Percentiles rank a stretch among this genome's conserved stretches.
Conservation (phyloP, 805 yeast genomes). For the Metschnikowia similis region DNA sequence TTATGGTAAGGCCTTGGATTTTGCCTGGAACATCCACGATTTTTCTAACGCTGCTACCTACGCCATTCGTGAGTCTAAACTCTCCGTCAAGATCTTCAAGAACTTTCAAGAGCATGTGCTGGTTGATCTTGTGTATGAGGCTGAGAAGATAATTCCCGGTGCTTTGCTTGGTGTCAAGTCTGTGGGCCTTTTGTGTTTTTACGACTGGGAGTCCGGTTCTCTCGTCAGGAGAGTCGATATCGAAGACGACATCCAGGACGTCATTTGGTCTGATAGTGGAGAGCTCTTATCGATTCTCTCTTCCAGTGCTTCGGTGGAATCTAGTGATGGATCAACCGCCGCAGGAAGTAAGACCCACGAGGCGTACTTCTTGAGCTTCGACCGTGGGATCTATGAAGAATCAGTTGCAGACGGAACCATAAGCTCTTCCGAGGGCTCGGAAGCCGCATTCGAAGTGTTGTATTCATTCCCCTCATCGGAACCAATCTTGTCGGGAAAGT, state of each 20-base stretch:
- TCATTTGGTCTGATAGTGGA: conserved; percentile 92
- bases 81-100: conserved; percentile 66
- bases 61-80: conserved; percentile 72
- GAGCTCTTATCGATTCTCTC: conserved; percentile 74
- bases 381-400: conserved; percentile 60
- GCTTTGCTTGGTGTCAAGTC: conserved; percentile 81
- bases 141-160: conserved; percentile 84
- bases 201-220: conserved; percentile 88
- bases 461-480: conserved; percentile 70
- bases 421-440: conserved; percentile 85
- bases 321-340: conserved; percentile 18
- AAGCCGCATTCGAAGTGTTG: conserved; percentile 77
- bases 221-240: conserved; percentile 88
- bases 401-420: conserved; percentile 55
- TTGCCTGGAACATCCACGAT: conserved; percentile 90
- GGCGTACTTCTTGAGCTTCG: conserved; percentile 73
- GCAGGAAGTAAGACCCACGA: conserved; percentile 50
- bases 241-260: conserved; percentile 64
- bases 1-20: conserved; percentile 85
- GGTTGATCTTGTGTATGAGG: conserved; percentile 63
- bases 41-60: conserved; percentile 59
- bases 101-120: conserved; percentile 78
- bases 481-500: conserved; percentile 78
- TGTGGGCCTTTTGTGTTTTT: conserved; percentile 80
- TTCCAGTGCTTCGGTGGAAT: conserved; percentile 21